phyloP scores from a whole-genome alignment of 2,329 filamentous ascomycete species.

The Bipolaris bicolor region DNA sequence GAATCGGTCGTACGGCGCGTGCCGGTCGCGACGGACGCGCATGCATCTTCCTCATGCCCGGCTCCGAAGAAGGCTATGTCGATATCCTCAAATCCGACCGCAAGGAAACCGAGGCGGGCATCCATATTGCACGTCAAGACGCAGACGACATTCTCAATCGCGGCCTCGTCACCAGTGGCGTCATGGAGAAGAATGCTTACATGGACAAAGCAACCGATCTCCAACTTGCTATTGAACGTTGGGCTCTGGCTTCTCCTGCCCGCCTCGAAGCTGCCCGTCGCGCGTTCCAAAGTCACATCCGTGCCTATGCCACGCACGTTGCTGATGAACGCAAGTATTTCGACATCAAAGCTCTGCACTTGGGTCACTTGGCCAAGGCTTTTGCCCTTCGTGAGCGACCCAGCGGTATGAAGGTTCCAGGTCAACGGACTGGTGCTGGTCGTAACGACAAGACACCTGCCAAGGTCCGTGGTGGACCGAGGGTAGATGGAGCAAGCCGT shows the following conservation, averaged over 20 bases:
- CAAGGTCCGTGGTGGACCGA: conserved; percentile 52
- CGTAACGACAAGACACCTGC: conserved; percentile 36
- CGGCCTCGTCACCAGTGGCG: conserved; percentile 59
- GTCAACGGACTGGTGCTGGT: conserved; percentile 55
- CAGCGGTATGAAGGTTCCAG: conserved; percentile 70
- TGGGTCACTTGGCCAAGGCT: conserved; percentile 92
- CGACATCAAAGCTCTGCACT: conserved; percentile 87
- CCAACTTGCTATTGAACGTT: conserved; percentile 70
- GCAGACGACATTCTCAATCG: conserved; percentile 71
- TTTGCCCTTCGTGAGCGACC: conserved; percentile 90
- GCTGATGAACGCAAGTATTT: conserved; percentile 85
- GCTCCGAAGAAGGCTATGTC: conserved; percentile 90
- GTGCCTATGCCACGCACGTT: conserved; percentile 93
- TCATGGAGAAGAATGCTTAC: conserved; percentile 60
- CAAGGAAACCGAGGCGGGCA: conserved; percentile 64
- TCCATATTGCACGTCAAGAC: conserved; percentile 62
- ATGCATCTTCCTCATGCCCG: conserved; percentile 86
- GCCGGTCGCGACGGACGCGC: conserved; percentile 88
- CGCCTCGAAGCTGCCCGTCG: conserved; percentile 81
- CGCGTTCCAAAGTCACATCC: conserved; percentile 88
- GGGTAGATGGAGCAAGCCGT: conserved; percentile 46
- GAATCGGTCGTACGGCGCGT: conserved; percentile 92
- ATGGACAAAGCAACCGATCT: conserved; percentile 70
- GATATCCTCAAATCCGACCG: conserved; percentile 75
- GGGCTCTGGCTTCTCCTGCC: conserved; percentile 67